Evolutionary conservation across 2,329 filamentous ascomycete species (phyloP), one percentile per base, ranked within the genome.

Genomic region (Fusarium drepaniforme): DNA sequence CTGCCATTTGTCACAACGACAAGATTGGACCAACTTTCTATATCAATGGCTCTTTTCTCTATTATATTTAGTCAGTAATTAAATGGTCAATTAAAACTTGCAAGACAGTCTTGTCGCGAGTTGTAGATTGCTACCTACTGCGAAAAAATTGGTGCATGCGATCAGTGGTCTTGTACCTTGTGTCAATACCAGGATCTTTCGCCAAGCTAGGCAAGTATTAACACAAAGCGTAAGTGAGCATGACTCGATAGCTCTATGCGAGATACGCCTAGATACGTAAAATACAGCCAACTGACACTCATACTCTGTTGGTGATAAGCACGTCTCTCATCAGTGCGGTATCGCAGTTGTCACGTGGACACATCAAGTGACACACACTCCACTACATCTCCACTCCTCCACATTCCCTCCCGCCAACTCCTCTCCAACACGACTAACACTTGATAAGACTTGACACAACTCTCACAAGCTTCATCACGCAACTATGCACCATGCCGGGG

Each of bases 401-500:
- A 57, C 46, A 51, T 51, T 30, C 46, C 25, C 23, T 35, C 21
- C 44, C 44, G 18, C 53, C 53, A 58, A 38, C 53, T 58, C 23
- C 18, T 58, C 33, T 38, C 21, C 51, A 56, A 58, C 53, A 59
- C 57, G 49, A 56, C 49, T 56, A 56, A 56, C 49, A 53, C 30
- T 49, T 15, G 21, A 28, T 28, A 62, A 46, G 42, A 51, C 35
- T 25, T 53, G 9, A n/a, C 49, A 25, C 49, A 25, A 33, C 49
- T 28, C 57, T 42, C 28, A 33, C 11, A 46, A 53, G 8, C 13
- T 35, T 25, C 33, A 60, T 18, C 56, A 67, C 30, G 42, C 51
- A 49, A 58, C 46, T 33, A 78, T 75, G 72, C 70, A 68, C 64
- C 65, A 78, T 77, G 77, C 35, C 67, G 38, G 59, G 70, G 65